Evolutionary conservation across 2,329 filamentous ascomycete genomes (phyloP).

Genomic region (Scedosporium aurantiacum): DNA sequence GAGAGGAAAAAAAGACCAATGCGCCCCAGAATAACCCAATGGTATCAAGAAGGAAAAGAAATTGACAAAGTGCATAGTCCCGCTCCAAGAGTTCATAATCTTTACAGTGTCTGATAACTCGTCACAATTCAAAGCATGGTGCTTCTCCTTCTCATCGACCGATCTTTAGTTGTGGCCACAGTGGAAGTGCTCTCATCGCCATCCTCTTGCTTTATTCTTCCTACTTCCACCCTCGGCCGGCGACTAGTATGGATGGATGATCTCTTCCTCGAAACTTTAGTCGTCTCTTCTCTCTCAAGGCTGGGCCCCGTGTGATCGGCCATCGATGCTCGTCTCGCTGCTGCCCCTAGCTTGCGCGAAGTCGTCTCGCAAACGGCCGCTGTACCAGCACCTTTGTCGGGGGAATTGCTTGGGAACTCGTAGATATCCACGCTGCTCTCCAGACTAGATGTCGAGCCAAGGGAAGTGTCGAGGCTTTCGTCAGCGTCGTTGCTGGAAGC

Average conservation of each 20-base stretch:
- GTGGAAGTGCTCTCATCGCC: conserved; percentile 13
- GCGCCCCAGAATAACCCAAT: neutral
- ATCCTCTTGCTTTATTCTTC: conserved; percentile 19
- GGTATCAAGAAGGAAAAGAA: conserved; percentile 1
- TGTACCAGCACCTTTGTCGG: conserved; percentile 12
- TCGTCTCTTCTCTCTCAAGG: conserved; percentile 9
- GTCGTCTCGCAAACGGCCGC: conserved; percentile 15
- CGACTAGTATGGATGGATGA: conserved; percentile 27
- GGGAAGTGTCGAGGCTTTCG: neutral
- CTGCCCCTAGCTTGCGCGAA: neutral
- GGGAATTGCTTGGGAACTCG: conserved; percentile 41
- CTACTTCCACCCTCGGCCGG: conserved; percentile 18
- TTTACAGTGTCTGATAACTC: neutral
- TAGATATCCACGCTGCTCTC: conserved; percentile 33
- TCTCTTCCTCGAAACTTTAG: conserved; percentile 23
- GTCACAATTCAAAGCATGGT: conserved; percentile 42
- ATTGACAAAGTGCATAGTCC: neutral
- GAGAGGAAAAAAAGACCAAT: neutral
- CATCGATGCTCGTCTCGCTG: conserved; percentile 5
- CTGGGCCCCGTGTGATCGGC: conserved; percentile 7
- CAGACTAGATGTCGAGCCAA: conserved; percentile 1
- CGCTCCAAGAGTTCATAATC: neutral
- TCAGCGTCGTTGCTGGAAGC: neutral
- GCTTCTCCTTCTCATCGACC: conserved; percentile 37
- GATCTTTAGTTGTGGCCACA: conserved; percentile 5